These are phyloP conservation scores for Skeletonema menzelii DNA, from an alignment of 108 stramenopile species.

Conservation along the genomic window DNA sequence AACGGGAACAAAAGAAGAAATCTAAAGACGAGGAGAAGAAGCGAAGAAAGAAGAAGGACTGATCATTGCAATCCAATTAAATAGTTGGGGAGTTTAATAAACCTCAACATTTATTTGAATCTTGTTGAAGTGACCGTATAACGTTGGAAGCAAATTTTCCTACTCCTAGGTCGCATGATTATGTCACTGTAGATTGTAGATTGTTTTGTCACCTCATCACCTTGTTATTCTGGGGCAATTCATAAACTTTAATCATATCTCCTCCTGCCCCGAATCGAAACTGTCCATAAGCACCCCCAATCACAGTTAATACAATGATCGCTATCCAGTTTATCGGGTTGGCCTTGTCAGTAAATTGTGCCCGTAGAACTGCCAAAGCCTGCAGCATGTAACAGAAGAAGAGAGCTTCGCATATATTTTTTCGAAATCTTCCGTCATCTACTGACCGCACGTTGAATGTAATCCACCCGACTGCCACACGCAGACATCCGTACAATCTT, in stretches of 20 bases:
- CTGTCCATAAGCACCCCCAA: constrained; percentile 67
- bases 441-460: constrained; percentile 71
- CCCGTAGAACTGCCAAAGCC: constrained; percentile 70
- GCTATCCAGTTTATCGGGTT: constrained; percentile 76
- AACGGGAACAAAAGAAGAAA: constrained; percentile 21
- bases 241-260: constrained; percentile 82
- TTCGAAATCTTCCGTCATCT: constrained; percentile 84
- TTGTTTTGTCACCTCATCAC: constrained; percentile 7
- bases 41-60: constrained; percentile 29
- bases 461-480: constrained; percentile 84
- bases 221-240: constrained; percentile 60
- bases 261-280: constrained; percentile 83
- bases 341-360: constrained; percentile 76
- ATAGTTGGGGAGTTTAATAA: background rate
- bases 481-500: constrained; percentile 76
- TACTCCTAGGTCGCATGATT: too few species aligned
- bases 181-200: too few species aligned
- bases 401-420: constrained; percentile 80
- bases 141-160: too few species aligned
- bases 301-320: constrained; percentile 53
- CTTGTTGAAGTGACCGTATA: background rate
- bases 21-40: constrained; percentile 29
- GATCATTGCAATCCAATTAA: background rate
- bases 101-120: background rate
- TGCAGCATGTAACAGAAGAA: constrained; percentile 79